Conservation (phyloP, 1,284 basidiomycete genomes). For the Farysia itapuensis region DNA sequence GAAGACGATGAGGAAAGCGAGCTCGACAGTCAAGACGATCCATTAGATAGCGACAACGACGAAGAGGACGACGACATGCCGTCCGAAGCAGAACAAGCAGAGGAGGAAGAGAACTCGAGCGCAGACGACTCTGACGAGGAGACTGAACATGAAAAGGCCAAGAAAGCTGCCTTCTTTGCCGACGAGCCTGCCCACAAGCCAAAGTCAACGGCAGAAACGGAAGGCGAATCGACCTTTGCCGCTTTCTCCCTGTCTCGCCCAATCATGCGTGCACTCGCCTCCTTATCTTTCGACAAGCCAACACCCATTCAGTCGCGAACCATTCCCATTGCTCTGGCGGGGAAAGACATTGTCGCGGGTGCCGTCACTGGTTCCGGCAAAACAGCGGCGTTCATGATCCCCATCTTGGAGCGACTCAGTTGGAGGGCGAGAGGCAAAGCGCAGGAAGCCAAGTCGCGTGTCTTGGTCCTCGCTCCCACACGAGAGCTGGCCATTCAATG, state of each 20-base stretch:
- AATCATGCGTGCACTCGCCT: conserved; percentile 79
- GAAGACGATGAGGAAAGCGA: conserved; percentile 52
- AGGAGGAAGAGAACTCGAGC: conserved; percentile 8
- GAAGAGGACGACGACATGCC: conserved; percentile 53
- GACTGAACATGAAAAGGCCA: conserved; percentile 45
- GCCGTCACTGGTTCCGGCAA: conserved; percentile 95
- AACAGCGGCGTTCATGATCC: conserved; percentile 98
- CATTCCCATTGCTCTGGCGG: conserved; percentile 95
- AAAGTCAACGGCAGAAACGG: too few relatives aligned
- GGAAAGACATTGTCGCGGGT: conserved; percentile 94
- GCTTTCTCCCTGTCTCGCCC: conserved; percentile 87
- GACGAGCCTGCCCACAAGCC: conserved; percentile 17
- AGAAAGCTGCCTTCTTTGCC: conserved; percentile 57
- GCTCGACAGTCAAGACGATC: conserved; percentile 37
- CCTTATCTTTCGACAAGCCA: conserved; percentile 78
- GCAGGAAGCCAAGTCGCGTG: conserved; percentile 88
- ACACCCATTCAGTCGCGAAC: conserved; percentile 97
- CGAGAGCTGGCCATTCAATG: conserved; percentile 98
- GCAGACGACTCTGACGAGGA: conserved; percentile 38
- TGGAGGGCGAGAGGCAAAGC: conserved; percentile 80
- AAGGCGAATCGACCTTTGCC: conserved; percentile 67
- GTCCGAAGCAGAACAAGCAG: conserved; percentile 7
- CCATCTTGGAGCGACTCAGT: conserved; percentile 92
- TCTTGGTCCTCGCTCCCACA: conserved; percentile 90
- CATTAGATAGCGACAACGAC: conserved; percentile 15